Conservation (phyloP, 805 yeast species). For the Yamadazyma paraphyllophila region DNA sequence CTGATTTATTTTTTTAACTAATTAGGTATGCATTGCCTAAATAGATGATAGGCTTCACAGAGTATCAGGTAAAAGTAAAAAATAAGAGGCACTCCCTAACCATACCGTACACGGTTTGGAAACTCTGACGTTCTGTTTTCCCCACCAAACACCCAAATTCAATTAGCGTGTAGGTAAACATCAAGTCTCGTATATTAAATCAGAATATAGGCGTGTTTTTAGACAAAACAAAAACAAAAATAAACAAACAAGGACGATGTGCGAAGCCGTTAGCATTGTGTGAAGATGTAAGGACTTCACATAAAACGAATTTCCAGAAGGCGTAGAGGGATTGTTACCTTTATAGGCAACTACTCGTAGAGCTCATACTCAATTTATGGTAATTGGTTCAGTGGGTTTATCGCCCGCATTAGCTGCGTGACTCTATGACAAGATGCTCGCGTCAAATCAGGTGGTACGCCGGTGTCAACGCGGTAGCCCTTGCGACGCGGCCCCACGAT, state of each 20-base stretch:
- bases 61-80: neutral
- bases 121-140: neutral
- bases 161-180: conserved; percentile 4
- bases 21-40: neutral
- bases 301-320: neutral
- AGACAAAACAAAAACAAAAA: conserved; percentile 7
- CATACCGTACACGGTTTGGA: neutral
- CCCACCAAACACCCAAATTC: neutral
- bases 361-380: neutral
- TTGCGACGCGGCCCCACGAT: neutral
- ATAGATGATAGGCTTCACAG: neutral
- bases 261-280: conserved; percentile 4
- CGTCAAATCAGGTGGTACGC: neutral
- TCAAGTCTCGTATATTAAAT: conserved; percentile 1
- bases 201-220: conserved; percentile 2
- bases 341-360: neutral
- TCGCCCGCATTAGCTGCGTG: neutral
- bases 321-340: neutral
- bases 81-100: neutral
- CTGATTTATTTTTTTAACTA: neutral
- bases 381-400: neutral
- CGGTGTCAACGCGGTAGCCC: too few relatives aligned
- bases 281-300: neutral
- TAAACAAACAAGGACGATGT: conserved; percentile 2
- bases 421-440: neutral